Percentiles rank a stretch among this genome's conserved stretches.
Conservation (phyloP, 2,329 filamentous ascomycete genomes). For the Cordyceps cicadae region DNA sequence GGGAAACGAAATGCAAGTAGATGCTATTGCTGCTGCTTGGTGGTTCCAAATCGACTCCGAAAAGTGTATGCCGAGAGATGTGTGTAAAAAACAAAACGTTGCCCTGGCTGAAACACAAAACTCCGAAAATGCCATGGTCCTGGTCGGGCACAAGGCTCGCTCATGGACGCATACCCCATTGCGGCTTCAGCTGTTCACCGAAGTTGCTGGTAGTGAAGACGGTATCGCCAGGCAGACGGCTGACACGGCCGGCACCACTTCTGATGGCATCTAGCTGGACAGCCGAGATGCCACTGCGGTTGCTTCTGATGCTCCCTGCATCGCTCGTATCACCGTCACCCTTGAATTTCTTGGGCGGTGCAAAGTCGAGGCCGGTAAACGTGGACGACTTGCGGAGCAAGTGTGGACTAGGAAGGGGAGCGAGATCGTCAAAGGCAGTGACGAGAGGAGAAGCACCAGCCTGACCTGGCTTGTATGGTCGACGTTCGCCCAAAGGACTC, state of each 20-base stretch:
- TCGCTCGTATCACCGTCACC: conserved; percentile 55
- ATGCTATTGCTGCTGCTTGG: conserved; percentile 5
- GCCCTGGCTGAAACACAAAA: conserved; percentile 4
- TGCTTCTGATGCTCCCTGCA: conserved; percentile 57
- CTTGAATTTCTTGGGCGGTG: conserved; percentile 66
- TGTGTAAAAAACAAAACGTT: conserved; percentile 4
- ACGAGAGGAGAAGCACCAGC: conserved; percentile 70
- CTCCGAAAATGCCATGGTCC: conserved; percentile 7
- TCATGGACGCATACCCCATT: conserved; percentile 46
- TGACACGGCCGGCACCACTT: conserved; percentile 76
- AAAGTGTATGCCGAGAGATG: conserved; percentile 8
- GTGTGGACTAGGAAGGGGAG: conserved; percentile 78
- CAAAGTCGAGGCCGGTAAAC: conserved; percentile 74
- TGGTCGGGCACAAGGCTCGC: not conserved
- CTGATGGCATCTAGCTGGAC: conserved; percentile 64
- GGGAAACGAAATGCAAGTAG: conserved; percentile 1
- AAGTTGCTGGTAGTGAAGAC: conserved; percentile 70
- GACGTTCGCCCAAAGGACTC: conserved; percentile 54
- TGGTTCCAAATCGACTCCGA: conserved; percentile 7
- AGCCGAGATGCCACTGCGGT: conserved; percentile 64
- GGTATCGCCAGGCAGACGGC: conserved; percentile 70
- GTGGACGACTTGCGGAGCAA: conserved; percentile 67
- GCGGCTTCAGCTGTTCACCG: conserved; percentile 49
- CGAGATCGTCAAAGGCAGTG: conserved; percentile 79
- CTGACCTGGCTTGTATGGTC: conserved; percentile 67